phyloP scores from a whole-genome alignment of 768 basidiomycete species.

The Leccinum subtestaceum region DNA sequence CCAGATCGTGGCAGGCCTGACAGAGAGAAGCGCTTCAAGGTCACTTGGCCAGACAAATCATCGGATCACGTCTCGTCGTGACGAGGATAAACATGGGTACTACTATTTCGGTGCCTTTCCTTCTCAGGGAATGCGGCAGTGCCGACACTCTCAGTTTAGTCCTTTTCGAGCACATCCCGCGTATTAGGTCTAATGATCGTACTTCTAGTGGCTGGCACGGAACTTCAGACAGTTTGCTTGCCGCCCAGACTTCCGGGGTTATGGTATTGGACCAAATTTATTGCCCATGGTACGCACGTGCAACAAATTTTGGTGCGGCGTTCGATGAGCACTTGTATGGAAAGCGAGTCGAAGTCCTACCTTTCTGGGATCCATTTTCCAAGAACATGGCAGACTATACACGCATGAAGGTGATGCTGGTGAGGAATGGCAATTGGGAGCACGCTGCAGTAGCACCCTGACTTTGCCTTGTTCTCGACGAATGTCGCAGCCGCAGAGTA shows the following conservation, averaged over 20 bases:
- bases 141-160: conserved; percentile 43
- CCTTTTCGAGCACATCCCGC: conserved; percentile 44
- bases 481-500: neutral
- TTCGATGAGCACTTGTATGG: conserved; percentile 53
- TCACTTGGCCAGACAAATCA: conserved; percentile 52
- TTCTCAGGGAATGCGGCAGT: conserved; percentile 21
- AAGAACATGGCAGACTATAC: conserved; percentile 56
- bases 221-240: conserved; percentile 62
- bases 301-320: conserved; percentile 56
- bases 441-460: conserved; percentile 1
- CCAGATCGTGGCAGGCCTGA: conserved; percentile 41
- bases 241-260: conserved; percentile 46
- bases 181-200: conserved; percentile 3
- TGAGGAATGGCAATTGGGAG: conserved; percentile 1
- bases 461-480: neutral
- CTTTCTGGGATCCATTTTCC: conserved; percentile 51
- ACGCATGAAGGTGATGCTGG: conserved; percentile 46
- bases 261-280: conserved; percentile 51
- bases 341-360: conserved; percentile 39
- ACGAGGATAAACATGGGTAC: conserved; percentile 48
- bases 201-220: conserved; percentile 1
- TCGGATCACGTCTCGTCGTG: conserved; percentile 46
- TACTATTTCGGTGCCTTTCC: conserved; percentile 61
- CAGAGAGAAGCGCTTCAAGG: conserved; percentile 42
- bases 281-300: conserved; percentile 42